phyloP scores from a whole-genome alignment of 495 filamentous ascomycete species.

The Jackrogersella multiformis region DNA sequence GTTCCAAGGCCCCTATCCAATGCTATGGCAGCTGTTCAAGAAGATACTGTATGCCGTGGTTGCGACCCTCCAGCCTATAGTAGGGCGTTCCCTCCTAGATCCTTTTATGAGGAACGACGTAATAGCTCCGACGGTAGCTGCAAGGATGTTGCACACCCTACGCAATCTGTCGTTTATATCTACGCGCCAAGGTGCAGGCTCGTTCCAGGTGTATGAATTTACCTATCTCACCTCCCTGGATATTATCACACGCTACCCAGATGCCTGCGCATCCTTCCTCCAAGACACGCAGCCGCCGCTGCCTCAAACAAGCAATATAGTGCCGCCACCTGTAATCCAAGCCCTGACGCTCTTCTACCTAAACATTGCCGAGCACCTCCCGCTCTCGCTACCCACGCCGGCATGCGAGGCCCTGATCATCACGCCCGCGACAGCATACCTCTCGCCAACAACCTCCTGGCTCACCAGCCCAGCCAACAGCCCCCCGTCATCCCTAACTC shows the following conservation, averaged over 20 bases:
- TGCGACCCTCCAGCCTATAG: conserved; percentile 75
- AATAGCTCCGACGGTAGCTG: conserved; percentile 75
- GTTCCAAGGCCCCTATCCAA: conserved; percentile 71
- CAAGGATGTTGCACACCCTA: conserved; percentile 80
- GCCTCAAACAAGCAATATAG: conserved; percentile 60
- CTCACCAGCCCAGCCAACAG: conserved; percentile 58
- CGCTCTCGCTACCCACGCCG: conserved; percentile 69
- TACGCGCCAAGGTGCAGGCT: conserved; percentile 74
- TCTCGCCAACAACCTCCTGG: conserved; percentile 69
- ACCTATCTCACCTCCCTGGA: conserved; percentile 90
- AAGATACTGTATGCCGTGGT: conserved; percentile 83
- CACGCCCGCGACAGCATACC: conserved; percentile 77
- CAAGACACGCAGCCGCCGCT: conserved; percentile 65
- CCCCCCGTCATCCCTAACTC: conserved; percentile 53
- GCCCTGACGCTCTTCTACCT: conserved; percentile 91
- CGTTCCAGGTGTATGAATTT: conserved; percentile 83
- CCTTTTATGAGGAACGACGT: conserved; percentile 51
- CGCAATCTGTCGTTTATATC: conserved; percentile 90
- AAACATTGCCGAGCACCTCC: conserved; percentile 88
- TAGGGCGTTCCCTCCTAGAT: conserved; percentile 68
- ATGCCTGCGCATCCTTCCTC: conserved; percentile 75
- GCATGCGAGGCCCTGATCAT: conserved; percentile 78
- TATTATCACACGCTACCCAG: conserved; percentile 78
- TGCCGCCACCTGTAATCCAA: conserved; percentile 78
- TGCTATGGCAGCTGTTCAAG: conserved; percentile 83